Evolutionary conservation across 805 yeast genomes (phyloP), one percentile per base, ranked within the genome.

Genomic region (Candida ponderosae): DNA sequence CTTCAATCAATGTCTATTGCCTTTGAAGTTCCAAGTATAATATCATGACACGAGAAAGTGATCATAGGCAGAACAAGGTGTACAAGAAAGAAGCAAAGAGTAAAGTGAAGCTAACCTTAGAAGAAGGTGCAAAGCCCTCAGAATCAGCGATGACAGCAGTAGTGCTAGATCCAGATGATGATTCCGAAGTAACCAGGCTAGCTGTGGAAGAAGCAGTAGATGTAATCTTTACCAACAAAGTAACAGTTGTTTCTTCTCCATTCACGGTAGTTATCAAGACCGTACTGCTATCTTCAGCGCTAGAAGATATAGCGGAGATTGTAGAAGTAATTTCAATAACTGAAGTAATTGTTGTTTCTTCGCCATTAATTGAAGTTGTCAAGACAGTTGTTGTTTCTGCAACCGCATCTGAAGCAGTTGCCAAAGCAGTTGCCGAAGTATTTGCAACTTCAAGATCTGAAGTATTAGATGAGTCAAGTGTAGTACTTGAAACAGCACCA

Each of bases 251-350:
- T 8, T 21, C 24, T 21, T 21, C 10, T 8, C 24, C 24, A 21
- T 21, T 21, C 10, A 5, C 28, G 5, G 28, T 13, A 24, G n/a
- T n/a, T n/a, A n/a, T n/a, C n/a, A n/a, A n/a, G n/a, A n/a, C n/a
- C n/a, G 28, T 11, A 11, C 15, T 11, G 13, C 14, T 11, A 24
- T 6, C 28, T 8, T 9, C 6, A 24, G 14, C n/a, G 7, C 6
- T 29, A 6, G 15, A 20, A 31, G 57, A 46, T 18, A 51, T 56
- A n/a, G 53, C 56, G 18, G 51, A 47, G 38, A 44, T 50, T 10
- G 53, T 32, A 35, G 44, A 23, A 34, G 33, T 33, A 39, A 36
- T 21, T 21, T 21, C 11, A 21, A 21, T 21, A 21, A 21, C 24
- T 42, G 47, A 34, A 43, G 45, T 16, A 37, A 31, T 16, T 20